phyloP scores from a whole-genome alignment of 2,329 filamentous ascomycete genomes.

The Parastagonospora nodorum region DNA sequence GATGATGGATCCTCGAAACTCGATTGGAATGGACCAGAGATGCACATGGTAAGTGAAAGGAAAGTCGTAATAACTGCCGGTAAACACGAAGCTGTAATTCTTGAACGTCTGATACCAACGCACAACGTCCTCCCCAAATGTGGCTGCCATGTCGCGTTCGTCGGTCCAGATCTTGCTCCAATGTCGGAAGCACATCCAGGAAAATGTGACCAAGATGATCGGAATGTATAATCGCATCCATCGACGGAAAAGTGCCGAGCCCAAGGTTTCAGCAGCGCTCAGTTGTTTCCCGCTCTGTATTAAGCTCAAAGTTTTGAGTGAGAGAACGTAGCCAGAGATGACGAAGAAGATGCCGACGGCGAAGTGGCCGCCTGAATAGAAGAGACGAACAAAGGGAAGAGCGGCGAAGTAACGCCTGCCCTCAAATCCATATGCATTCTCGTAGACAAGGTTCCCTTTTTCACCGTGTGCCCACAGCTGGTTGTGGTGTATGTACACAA shows the following conservation, averaged over 20 bases:
- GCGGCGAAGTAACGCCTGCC: constrained; percentile 37
- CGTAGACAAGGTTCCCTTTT: constrained; percentile 55
- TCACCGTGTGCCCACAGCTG: constrained; percentile 50
- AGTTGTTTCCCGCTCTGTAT: constrained; percentile 50
- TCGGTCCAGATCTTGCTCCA: constrained; percentile 38
- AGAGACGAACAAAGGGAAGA: constrained; percentile 49
- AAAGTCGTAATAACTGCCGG: constrained; percentile 63
- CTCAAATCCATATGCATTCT: constrained; percentile 39
- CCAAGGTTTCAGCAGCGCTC: constrained; percentile 50
- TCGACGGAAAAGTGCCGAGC: constrained; percentile 57
- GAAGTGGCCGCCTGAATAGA: constrained; percentile 59
- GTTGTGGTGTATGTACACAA: constrained; percentile 67
- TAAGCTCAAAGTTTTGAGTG: constrained; percentile 51
- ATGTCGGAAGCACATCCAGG: constrained; percentile 61
- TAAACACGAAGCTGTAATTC: constrained; percentile 71
- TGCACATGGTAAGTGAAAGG: constrained; percentile 47
- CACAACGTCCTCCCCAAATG: constrained; percentile 34
- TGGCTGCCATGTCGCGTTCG: constrained; percentile 58
- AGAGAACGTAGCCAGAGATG: constrained; percentile 59
- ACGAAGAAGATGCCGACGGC: constrained; percentile 61
- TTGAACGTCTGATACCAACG: constrained; percentile 52
- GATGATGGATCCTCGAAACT: constrained; percentile 63
- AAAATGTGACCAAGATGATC: constrained; percentile 60
- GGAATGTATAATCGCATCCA: constrained; percentile 58
- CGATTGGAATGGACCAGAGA: constrained; percentile 46